Conservation (phyloP, 805 yeast genomes). For the Peterozyma xylosa region DNA sequence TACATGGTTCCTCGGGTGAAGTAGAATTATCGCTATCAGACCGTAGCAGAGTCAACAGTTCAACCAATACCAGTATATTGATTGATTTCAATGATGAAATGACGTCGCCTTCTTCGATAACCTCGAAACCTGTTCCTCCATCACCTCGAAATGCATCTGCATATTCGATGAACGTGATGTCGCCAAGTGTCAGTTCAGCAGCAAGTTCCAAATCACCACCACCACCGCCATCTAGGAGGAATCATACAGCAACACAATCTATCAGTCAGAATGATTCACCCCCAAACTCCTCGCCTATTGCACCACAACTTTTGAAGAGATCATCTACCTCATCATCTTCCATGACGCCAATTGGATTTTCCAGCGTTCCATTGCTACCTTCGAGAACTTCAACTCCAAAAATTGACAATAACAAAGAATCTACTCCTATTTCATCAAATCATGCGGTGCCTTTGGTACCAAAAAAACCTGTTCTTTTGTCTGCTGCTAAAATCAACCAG, state of each 20-base stretch:
- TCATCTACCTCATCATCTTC: neutral
- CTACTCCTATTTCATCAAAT: conserved; percentile 1
- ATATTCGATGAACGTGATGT: conserved; percentile 16
- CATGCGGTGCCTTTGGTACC: conserved; percentile 6
- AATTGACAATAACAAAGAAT: no score
- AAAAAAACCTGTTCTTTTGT: conserved; percentile 6
- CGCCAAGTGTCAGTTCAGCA: conserved; percentile 2
- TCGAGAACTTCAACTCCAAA: conserved; percentile 3
- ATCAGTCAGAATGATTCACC: neutral
- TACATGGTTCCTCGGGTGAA: conserved; percentile 7
- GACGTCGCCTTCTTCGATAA: conserved; percentile 12
- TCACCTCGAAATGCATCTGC: conserved; percentile 8
- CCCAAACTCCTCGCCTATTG: conserved; percentile 7
- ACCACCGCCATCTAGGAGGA: neutral
- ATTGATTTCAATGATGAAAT: conserved; percentile 22
- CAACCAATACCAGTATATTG: conserved; percentile 1
- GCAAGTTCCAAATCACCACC: conserved; percentile 11
- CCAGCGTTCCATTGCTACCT: conserved; percentile 5
- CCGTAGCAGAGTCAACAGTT: neutral
- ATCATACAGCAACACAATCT: neutral
- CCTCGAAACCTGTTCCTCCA: conserved; percentile 8
- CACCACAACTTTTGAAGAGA: conserved; percentile 4
- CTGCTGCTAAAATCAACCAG: neutral
- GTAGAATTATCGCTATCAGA: conserved; percentile 8
- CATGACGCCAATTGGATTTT: conserved; percentile 6